A percentile compares a stretch with the other conserved stretches of the same genome.
phyloP scores from a whole-genome alignment of 2,329 filamentous ascomycete species.

The Aureobasidium melanogenum region DNA sequence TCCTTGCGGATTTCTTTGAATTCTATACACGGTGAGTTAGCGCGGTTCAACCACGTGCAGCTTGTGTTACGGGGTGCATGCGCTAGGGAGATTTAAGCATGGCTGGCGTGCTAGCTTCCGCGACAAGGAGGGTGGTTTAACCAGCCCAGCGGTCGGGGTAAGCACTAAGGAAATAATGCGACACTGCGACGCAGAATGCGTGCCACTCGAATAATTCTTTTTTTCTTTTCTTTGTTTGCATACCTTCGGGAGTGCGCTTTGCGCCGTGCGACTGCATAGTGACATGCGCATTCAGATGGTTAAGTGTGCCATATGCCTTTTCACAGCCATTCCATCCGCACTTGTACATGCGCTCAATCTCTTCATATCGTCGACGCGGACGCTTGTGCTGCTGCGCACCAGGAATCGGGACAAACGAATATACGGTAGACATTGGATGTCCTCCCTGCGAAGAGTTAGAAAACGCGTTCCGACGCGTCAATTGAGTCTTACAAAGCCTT shows the following conservation, averaged over 20 bases:
- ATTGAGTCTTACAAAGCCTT: constrained; percentile 10
- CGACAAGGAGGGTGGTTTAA: constrained; percentile 18
- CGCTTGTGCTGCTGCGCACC: constrained; percentile 96
- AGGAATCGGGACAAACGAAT: constrained; percentile 95
- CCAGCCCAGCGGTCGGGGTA: constrained; percentile 18
- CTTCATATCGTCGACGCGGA: constrained; percentile 85
- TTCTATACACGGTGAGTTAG: constrained; percentile 51
- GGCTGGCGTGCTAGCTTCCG: constrained; percentile 24
- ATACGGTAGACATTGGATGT: constrained; percentile 64
- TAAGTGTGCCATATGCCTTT: constrained; percentile 95
- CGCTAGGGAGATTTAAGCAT: constrained; percentile 23
- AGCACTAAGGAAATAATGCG: constrained; percentile 15
- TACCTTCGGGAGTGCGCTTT: constrained; percentile 97
- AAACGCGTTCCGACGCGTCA: constrained; percentile 11
- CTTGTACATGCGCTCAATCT: constrained; percentile 99
- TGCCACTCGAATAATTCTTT: not conserved
- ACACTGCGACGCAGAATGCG: constrained; percentile 5
- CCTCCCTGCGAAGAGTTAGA: constrained; percentile 30
- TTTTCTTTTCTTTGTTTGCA: constrained; percentile 25
- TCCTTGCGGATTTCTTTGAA: constrained; percentile 99
- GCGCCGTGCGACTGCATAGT: constrained; percentile 96
- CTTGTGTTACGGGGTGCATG: constrained; percentile 19
- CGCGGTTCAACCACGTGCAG: constrained; percentile 17
- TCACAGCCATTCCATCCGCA: constrained; percentile 98
- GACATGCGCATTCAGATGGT: constrained; percentile 95